Base-by-base conservation (phyloP, 345 rosid genomes). In the Sapria himalayana region DNA sequence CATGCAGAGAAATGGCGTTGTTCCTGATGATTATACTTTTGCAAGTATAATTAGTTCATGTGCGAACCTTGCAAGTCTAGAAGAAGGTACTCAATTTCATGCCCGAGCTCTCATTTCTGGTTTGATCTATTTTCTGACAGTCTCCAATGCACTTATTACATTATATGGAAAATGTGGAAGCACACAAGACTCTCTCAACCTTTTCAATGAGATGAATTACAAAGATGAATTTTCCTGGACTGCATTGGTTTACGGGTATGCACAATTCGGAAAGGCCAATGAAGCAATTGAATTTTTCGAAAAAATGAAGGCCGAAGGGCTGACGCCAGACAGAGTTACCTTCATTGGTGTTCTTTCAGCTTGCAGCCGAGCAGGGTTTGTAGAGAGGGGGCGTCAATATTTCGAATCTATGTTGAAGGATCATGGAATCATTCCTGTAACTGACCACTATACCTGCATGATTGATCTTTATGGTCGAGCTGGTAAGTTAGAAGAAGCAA, bases 181-280 rank as follows among this genome's bases (percentile, higher is more conserved):
- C 50, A 43, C 65, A 22, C 80, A 74, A 38, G 81, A 70, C 51
- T 75, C 89, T 1, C 41, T 50, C 41, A 45, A 33, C 65, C 35
- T 81, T 45, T 86, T 86, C 66, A 29, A 65, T 27, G 92, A 70
- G 66, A 81, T 86, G 94, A 63, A 32, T 13, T 29, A 62, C 39
- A 70, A 33, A 63, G 97, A 86, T 63, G 89, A 73, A 58, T 73
- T 86, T 43, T 73, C 93, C 21, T 86, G 94, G 94, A 81, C 94
- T 27, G 97, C 97, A 19, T 54, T 86, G 54, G 63, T 86, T 58
- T 78, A 92, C 11, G 78, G 71, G 9, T 78, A 81, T 66, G 81
- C 94, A 1, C 82, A 81, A 43, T 86, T 69, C 33, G 94, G 97
- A 51, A 78, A 70, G 50, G 97, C 92, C 35, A 43, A 54, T 0